phyloP scores from a whole-genome alignment of 441 rosid genomes.

The Arabidopsis lyrata region DNA sequence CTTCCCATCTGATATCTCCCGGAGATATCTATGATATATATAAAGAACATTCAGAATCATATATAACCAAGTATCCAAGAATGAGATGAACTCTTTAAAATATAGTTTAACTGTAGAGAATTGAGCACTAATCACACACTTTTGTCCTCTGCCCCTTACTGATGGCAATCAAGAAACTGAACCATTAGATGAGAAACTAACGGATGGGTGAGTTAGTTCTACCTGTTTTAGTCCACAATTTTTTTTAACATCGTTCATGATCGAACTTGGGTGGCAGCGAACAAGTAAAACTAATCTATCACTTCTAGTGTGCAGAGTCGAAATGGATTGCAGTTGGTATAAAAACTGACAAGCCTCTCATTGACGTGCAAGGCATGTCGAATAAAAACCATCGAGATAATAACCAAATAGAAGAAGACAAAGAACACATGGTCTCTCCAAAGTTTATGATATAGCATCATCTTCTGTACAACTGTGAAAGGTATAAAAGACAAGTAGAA shows the following conservation, averaged over 20 bases:
- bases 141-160: not conserved
- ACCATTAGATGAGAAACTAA: not conserved
- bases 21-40: conserved; percentile 69
- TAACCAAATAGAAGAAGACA: conserved; percentile 19
- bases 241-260: conserved; percentile 14
- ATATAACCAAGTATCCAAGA: conserved; percentile 7
- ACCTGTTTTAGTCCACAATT: conserved; percentile 4
- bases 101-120: not conserved
- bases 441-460: conserved; percentile 1
- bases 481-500: not conserved
- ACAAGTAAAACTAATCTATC: conserved; percentile 10
- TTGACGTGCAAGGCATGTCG: not conserved
- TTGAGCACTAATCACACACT: not conserved
- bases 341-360: conserved; percentile 5
- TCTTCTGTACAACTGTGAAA: conserved; percentile 24
- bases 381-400: conserved; percentile 10
- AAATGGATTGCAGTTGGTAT: not conserved
- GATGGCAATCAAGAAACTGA: conserved; percentile 16
- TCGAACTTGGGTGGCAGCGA: conserved; percentile 4
- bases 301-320: not conserved
- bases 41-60: conserved; percentile 16
- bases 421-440: not conserved
- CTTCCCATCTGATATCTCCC: conserved; percentile 95
- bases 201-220: not conserved
- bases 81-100: conserved; percentile 6